Percentiles rank a stretch among this genome's conserved stretches.
Evolutionary conservation across 2,329 filamentous ascomycete genomes (phyloP).

Genomic region (Paraphoma chrysanthemicola): DNA sequence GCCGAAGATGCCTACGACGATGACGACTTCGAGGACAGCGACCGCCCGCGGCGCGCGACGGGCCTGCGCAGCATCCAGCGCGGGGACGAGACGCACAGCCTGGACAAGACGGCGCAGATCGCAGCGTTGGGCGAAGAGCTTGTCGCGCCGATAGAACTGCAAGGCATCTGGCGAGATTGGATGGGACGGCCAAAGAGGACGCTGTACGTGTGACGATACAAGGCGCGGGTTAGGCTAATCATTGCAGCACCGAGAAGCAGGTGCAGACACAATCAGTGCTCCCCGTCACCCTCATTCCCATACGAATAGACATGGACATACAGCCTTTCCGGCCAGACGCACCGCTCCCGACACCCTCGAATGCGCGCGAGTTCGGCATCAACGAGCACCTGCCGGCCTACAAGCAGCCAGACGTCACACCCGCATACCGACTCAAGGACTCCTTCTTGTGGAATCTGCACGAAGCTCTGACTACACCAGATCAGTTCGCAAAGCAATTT

Average conservation of each 20-base stretch:
- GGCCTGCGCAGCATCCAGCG: conserved; percentile 79
- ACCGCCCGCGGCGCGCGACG: conserved; percentile 74
- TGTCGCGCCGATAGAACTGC: conserved; percentile 77
- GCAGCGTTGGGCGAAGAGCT: conserved; percentile 88
- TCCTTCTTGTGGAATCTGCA: conserved; percentile 98
- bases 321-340: conserved; percentile 74
- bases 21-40: conserved; percentile 76
- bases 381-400: conserved; percentile 81
- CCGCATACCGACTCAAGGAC: conserved; percentile 88
- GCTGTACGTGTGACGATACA: conserved; percentile 45
- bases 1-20: conserved; percentile 94
- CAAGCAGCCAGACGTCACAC: conserved; percentile 77
- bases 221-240: conserved; percentile 11
- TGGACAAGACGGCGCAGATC: conserved; percentile 68
- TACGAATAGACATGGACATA: conserved; percentile 94
- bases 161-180: conserved; percentile 95
- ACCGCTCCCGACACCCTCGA: conserved; percentile 69
- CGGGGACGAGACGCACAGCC: conserved; percentile 67
- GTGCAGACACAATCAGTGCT: conserved; percentile 73
- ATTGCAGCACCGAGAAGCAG: conserved; percentile 63
- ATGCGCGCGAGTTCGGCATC: conserved; percentile 63
- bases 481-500: conserved; percentile 90
- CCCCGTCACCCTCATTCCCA: conserved; percentile 89
- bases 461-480: conserved; percentile 90
- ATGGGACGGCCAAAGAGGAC: conserved; percentile 74